A percentile compares a stretch with the other conserved stretches of the same genome.
These are phyloP conservation scores for Penicillium verrucosum DNA, from an alignment of 2,329 filamentous ascomycete genomes.

Conservation along the genomic window DNA sequence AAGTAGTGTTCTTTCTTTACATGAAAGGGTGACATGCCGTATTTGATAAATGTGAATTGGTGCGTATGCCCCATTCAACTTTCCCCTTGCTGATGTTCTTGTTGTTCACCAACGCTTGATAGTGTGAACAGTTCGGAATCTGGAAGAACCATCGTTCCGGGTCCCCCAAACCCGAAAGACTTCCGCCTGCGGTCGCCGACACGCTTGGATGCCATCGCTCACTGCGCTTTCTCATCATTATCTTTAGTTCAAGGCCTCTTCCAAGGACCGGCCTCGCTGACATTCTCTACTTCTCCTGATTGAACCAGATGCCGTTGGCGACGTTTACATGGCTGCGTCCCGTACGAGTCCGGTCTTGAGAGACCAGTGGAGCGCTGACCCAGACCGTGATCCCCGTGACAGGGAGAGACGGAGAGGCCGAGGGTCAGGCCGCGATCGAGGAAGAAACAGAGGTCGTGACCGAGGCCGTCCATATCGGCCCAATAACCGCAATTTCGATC, in stretches of 20 bases:
- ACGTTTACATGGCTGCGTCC: conserved; percentile 49
- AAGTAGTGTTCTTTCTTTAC: conserved; percentile 2
- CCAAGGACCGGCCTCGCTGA: conserved; percentile 8
- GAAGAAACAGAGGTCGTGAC: conserved; percentile 43
- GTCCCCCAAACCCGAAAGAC: conserved; percentile 29
- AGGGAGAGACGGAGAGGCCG: conserved; percentile 41
- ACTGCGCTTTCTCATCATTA: conserved; percentile 14
- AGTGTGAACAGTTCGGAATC: conserved; percentile 5
- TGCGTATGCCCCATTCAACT: conserved; percentile 13
- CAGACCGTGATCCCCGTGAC: conserved; percentile 39
- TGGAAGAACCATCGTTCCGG: conserved; percentile 37
- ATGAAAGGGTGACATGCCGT: background rate
- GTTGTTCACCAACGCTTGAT: conserved; percentile 9
- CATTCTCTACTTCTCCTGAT: conserved; percentile 6
- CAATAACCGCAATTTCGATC: conserved; percentile 38
- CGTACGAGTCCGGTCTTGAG: conserved; percentile 50
- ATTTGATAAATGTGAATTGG: conserved; percentile 12
- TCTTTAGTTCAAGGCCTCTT: conserved; percentile 12
- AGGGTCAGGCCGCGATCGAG: conserved; percentile 39
- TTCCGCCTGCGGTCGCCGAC: conserved; percentile 29
- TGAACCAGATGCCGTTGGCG: conserved; percentile 43
- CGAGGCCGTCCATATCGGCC: conserved; percentile 35
- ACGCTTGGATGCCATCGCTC: conserved; percentile 22
- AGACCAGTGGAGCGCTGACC: conserved; percentile 50
- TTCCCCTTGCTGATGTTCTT: conserved; percentile 17